These are phyloP conservation scores for Psilocybe cyanescens DNA, from an alignment of 768 basidiomycete genomes.

Conservation along the genomic window DNA sequence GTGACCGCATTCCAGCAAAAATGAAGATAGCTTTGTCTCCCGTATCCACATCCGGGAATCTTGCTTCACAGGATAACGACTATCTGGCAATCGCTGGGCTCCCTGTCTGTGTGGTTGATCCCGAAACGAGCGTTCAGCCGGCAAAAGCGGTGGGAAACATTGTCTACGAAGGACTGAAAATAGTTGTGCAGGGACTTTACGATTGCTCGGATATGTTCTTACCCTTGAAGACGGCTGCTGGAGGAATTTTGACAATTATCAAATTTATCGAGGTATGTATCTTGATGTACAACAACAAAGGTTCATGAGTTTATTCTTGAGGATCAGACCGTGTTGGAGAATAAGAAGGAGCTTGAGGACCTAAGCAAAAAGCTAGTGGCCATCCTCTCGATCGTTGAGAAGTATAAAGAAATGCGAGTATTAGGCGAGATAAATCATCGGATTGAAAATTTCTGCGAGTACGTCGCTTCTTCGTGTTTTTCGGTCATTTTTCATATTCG, in stretches of 20 bases:
- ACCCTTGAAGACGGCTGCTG: slow-evolving; percentile 11
- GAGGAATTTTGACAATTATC: slow-evolving; percentile 4
- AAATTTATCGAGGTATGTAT: slow-evolving; percentile 8
- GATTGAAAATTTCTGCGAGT: slow-evolving; percentile 5
- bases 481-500: too few species aligned
- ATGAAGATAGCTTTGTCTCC: too few species aligned
- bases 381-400: slow-evolving; percentile 2
- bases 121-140: neutral
- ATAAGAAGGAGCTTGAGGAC: slow-evolving; percentile 6
- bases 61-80: neutral
- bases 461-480: neutral
- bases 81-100: slow-evolving; percentile 5
- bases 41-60: too few species aligned
- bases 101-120: too few species aligned
- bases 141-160: neutral
- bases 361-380: slow-evolving; percentile 7
- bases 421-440: neutral
- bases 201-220: slow-evolving; percentile 13
- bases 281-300: neutral
- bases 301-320: neutral
- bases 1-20: too few species aligned
- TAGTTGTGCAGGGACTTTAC: neutral
- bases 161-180: slow-evolving; percentile 13
- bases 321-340: neutral
- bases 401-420: neutral